Evolutionary conservation across 83 land plant genomes (phyloP).

Genomic region (Isoetes engelmannii): DNA sequence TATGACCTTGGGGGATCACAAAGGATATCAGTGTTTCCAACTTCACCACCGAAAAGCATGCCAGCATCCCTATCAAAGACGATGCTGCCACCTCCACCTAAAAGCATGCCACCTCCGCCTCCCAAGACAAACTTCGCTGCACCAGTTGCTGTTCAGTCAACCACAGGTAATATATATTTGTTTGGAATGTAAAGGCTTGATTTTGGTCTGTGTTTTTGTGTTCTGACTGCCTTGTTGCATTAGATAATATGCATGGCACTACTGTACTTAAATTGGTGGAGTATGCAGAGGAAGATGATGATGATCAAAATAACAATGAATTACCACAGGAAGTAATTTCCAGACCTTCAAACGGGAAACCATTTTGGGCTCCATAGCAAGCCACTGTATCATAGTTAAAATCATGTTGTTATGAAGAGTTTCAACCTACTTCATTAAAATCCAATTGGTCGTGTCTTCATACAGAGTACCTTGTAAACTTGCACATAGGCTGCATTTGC

Average conservation of each 20-base stretch:
- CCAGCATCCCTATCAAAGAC: slow-evolving; percentile 22
- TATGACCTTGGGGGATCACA: too few relatives aligned
- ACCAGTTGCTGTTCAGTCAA: slow-evolving; percentile 25
- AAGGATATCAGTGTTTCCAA: too few relatives aligned
- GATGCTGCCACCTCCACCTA: slow-evolving; percentile 19
- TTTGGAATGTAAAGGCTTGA: background rate
- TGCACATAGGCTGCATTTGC: too few relatives aligned
- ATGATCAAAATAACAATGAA: slow-evolving; percentile 8
- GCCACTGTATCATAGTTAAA: too few relatives aligned
- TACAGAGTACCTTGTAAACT: too few relatives aligned
- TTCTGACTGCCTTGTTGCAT: background rate
- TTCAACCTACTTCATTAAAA: too few relatives aligned
- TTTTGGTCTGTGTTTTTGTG: background rate
- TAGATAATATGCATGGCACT: background rate
- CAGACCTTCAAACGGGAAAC: slow-evolving; percentile 8
- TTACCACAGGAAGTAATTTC: background rate
- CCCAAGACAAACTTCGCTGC: slow-evolving; percentile 20
- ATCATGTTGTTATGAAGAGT: too few relatives aligned
- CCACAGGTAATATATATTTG: slow-evolving; percentile 33
- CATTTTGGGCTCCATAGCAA: slow-evolving; percentile 11
- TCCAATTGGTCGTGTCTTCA: too few relatives aligned
- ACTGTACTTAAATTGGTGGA: slow-evolving; percentile 9
- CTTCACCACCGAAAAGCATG: slow-evolving; percentile 14
- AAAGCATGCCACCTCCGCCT: slow-evolving; percentile 17
- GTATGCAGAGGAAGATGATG: slow-evolving; percentile 17